Conservation (phyloP, 352 stramenopile genomes). For the Pilasporangium apinafurcum region DNA sequence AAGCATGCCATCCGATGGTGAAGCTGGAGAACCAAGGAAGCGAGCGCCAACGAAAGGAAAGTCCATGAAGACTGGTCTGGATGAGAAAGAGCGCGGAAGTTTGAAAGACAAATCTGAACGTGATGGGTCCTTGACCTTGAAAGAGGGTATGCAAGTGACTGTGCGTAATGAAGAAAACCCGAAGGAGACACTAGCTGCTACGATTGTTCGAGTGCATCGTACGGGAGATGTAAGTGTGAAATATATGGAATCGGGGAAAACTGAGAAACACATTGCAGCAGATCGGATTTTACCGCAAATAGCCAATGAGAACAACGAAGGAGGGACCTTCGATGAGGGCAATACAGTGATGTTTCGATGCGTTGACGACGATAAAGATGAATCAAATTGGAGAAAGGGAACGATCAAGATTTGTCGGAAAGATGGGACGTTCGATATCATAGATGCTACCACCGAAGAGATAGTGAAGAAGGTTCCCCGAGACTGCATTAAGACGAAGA, state of each 20-base stretch:
- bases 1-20: constrained; percentile 9
- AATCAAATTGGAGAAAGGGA: constrained; percentile 18
- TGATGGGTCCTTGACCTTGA: too few relatives aligned
- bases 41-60: constrained; percentile 1
- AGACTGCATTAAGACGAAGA: constrained; percentile 12
- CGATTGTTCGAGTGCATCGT: constrained; percentile 25
- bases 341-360: constrained; percentile 13
- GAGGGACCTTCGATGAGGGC: constrained; percentile 6
- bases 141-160: constrained; percentile 3
- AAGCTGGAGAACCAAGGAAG: constrained; percentile 1
- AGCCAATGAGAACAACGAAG: constrained; percentile 4
- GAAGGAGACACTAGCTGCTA: constrained; percentile 7
- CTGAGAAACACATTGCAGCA: constrained; percentile 27
- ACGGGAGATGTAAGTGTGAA: constrained; percentile 29
- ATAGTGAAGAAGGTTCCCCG: constrained; percentile 21
- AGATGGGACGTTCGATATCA: constrained; percentile 22
- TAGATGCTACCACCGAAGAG: constrained; percentile 19
- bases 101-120: neutral
- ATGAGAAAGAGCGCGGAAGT: neutral
- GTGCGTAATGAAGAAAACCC: constrained; percentile 3
- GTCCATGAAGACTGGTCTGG: neutral
- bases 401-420: constrained; percentile 19
- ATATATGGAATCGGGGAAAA: constrained; percentile 18
- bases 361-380: neutral
- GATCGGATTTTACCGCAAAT: constrained; percentile 4